Evolutionary conservation across 1,284 basidiomycete genomes (phyloP), one percentile per base, ranked within the genome.

Genomic region (Ganoderma meredithae): DNA sequence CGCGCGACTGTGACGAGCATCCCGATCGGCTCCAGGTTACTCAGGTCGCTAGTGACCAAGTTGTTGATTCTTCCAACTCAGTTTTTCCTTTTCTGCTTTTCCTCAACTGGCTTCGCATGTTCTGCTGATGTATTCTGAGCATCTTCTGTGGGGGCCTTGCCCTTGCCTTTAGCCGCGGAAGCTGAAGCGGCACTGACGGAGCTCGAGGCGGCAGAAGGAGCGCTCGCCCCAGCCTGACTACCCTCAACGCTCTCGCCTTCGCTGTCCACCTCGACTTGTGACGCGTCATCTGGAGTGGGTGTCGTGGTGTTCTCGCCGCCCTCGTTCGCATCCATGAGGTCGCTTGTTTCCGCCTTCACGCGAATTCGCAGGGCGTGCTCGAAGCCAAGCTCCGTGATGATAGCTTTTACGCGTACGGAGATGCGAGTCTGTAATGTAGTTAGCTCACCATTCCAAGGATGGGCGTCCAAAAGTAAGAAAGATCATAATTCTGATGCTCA

Each of bases 311-410:
- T 73, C 6, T 61, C 66, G 0, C 63, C 63, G 36, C 70, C 71
- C 17, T 59, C 17, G 3, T 44, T 39, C 0, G 69, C 36, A 8
- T 47, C 56, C 7, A 17, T 5, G 17, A 22, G 31, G 10, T 64
- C 61, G 3, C 60, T 41, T 8, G 75, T 72, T 44, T 79, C 80
- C 0, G 80, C 75, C 66, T 82, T 82, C 78, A 89, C 82, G 31
- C 88, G 82, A 31, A 89, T 83, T 15, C 86, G 82, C 15, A 90
- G 80, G 1, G 87, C 79, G 66, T 88, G 87, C 69, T 87, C 84
- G 75, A 89, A 88, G 4, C 89, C 75, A 8, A 89, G 80, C 71
- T 89, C 85, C 0, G 87, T 88, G 59, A 89, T 74, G 70, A 90
- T 79, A 0, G 83, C 83, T 75, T 88, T 83, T 6, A 76, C 70